A percentile compares a stretch with the other conserved stretches of the same genome.
phyloP scores from a whole-genome alignment of 164 flowering plant genomes.

The Vitis amurensis region DNA sequence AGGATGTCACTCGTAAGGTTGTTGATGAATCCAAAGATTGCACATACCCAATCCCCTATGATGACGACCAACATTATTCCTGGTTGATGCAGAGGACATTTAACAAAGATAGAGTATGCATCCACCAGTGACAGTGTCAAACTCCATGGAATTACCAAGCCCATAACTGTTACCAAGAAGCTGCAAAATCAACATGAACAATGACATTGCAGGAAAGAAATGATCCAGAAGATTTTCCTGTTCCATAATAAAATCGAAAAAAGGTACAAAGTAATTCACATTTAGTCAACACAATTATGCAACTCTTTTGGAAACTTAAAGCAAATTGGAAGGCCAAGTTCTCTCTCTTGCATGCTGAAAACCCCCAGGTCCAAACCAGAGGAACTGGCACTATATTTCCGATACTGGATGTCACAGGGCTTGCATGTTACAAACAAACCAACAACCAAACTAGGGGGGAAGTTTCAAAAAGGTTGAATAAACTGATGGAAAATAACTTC shows the following conservation, averaged over 20 bases:
- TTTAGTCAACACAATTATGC: neutral
- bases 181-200: slow-evolving; percentile 29
- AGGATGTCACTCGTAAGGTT: neutral
- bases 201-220: neutral
- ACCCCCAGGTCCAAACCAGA: no score
- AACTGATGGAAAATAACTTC: neutral
- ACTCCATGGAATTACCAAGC: slow-evolving; percentile 61
- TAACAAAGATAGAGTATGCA: slow-evolving; percentile 41
- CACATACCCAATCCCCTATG: slow-evolving; percentile 50
- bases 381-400: no score
- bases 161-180: slow-evolving; percentile 57
- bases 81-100: slow-evolving; percentile 29
- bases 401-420: neutral
- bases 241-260: neutral
- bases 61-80: slow-evolving; percentile 31
- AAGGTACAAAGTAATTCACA: neutral
- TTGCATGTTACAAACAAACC: neutral
- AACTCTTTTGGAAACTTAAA: neutral
- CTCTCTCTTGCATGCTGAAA: no score
- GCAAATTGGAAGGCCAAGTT: neutral
- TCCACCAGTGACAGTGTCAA: slow-evolving; percentile 46
- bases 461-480: neutral
- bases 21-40: neutral
- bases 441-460: neutral
- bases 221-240: neutral